Conservation (phyloP, 2,329 filamentous ascomycete species). For the Macrophomina tecta region DNA sequence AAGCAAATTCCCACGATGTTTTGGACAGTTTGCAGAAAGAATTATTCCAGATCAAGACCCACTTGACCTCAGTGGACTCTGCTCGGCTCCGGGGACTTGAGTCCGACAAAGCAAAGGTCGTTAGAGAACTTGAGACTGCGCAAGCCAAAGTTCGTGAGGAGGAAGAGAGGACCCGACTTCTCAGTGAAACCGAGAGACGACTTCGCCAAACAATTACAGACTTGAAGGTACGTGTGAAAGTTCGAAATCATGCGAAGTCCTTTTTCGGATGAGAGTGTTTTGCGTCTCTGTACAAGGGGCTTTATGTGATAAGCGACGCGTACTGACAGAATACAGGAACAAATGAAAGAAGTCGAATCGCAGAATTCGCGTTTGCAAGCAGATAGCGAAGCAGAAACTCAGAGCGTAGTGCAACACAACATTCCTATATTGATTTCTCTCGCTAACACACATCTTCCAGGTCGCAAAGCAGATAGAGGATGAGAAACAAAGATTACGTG, state of each 20-base stretch:
- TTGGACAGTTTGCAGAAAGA: neutral
- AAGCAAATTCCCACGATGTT: neutral
- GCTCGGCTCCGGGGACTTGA: neutral
- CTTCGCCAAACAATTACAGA: neutral
- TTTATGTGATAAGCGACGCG: neutral
- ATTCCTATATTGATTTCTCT: neutral
- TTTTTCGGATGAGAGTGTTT: no score
- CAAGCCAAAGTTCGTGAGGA: neutral
- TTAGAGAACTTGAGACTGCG: neutral
- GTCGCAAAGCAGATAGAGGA: neutral
- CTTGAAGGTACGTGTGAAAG: neutral
- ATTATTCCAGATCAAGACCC: neutral
- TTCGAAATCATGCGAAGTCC: neutral
- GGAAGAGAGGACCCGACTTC: neutral
- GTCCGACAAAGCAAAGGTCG: neutral
- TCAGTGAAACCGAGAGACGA: neutral
- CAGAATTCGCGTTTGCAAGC: neutral
- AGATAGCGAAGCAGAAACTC: neutral
- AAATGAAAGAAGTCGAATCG: neutral
- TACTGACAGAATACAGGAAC: neutral
- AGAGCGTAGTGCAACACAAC: neutral
- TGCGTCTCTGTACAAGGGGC: neutral
- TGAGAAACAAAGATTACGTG: neutral
- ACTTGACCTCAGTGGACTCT: constrained; percentile 10
- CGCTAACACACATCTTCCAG: neutral